Conservation (phyloP, 768 basidiomycete species). For the Auriscalpium microsporum region DNA sequence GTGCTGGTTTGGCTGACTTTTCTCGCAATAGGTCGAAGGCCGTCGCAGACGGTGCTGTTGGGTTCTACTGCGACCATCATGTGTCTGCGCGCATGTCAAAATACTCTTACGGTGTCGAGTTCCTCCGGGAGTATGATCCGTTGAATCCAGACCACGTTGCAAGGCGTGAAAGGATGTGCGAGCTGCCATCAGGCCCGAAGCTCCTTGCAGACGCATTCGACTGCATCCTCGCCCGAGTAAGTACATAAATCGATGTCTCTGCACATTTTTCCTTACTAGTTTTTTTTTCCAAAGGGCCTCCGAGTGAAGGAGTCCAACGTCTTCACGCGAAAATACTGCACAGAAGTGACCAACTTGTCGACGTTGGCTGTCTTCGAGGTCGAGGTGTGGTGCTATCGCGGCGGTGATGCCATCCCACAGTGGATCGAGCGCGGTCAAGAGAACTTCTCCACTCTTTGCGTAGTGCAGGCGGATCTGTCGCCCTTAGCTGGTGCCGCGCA, state of each 20-base stretch:
- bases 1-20: not conserved
- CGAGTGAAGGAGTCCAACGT: conserved; percentile 78
- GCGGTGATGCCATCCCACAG: conserved; percentile 59
- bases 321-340: conserved; percentile 75
- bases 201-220: conserved; percentile 79
- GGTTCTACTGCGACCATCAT: conserved; percentile 79
- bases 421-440: conserved; percentile 67
- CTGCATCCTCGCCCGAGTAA: conserved; percentile 63
- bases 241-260: conserved; percentile 18
- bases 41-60: conserved; percentile 76
- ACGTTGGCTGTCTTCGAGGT: conserved; percentile 77
- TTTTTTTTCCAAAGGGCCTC: conserved; percentile 36
- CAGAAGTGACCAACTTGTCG: conserved; percentile 67
- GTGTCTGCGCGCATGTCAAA: conserved; percentile 75
- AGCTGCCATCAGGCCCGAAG: conserved; percentile 69
- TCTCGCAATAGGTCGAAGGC: conserved; percentile 60
- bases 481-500: conserved; percentile 63
- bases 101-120: conserved; percentile 78
- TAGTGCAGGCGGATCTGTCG: conserved; percentile 72
- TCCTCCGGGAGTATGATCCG: conserved; percentile 57
- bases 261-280: conserved; percentile 1
- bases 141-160: conserved; percentile 58
- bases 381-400: conserved; percentile 78
- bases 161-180: conserved; percentile 58
- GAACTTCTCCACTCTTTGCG: conserved; percentile 67